These are phyloP conservation scores for Malassezia globosa DNA, from an alignment of 1,284 basidiomycete genomes.

Conservation along the genomic window DNA sequence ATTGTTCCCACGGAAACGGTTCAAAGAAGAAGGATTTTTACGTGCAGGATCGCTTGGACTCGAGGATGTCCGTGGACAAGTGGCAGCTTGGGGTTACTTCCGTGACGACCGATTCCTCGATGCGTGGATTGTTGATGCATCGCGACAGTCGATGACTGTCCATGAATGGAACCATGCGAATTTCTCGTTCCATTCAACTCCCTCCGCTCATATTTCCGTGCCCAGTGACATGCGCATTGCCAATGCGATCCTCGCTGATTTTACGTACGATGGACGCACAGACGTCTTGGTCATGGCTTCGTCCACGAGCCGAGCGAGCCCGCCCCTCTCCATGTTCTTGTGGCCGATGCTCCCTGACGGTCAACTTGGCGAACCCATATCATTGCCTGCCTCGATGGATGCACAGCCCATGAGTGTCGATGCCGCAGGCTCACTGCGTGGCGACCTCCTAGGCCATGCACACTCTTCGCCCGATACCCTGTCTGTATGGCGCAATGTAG, in stretches of 20 bases:
- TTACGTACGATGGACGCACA: constrained; percentile 76
- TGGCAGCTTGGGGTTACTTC: constrained; percentile 85
- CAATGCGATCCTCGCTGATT: constrained; percentile 84
- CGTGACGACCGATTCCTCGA: constrained; percentile 75
- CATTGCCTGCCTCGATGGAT: constrained; percentile 57
- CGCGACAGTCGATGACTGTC: constrained; percentile 62
- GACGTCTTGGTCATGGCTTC: constrained; percentile 72
- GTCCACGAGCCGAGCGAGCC: constrained; percentile 25
- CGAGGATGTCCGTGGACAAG: constrained; percentile 55
- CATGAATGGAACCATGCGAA: constrained; percentile 67
- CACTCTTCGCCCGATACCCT: constrained; percentile 18
- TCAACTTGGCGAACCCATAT: constrained; percentile 41
- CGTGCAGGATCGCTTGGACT: constrained; percentile 71
- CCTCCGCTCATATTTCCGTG: constrained; percentile 43
- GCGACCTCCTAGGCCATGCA: constrained; percentile 70
- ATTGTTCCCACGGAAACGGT: constrained; percentile 53
- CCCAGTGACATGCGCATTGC: constrained; percentile 33
- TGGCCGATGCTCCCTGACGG: constrained; percentile 11
- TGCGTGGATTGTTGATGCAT: constrained; percentile 61
- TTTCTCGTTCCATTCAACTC: constrained; percentile 56
- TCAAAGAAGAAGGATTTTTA: constrained; percentile 72
- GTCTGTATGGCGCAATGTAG: constrained; percentile 30
- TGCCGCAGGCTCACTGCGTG: constrained; percentile 71
- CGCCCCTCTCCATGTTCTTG: constrained; percentile 24
- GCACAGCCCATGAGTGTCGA: constrained; percentile 79